phyloP scores from a whole-genome alignment of 306 rosid species.

The Acacia melanoxylon region DNA sequence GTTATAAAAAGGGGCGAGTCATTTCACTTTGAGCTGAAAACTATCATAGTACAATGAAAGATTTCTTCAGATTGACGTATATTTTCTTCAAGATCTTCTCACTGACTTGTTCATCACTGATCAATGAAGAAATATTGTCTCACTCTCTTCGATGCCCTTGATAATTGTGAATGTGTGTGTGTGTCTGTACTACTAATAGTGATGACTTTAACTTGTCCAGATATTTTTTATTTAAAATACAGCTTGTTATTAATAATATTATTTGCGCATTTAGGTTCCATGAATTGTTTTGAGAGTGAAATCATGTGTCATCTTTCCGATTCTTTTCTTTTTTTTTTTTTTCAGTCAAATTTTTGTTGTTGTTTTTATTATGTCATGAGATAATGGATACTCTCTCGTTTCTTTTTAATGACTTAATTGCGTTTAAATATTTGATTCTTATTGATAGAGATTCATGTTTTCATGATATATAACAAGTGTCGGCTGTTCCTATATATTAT shows the following conservation, averaged over 20 bases:
- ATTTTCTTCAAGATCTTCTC: neutral
- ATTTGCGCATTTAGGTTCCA: neutral
- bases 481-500: neutral
- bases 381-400: neutral
- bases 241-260: neutral
- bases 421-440: neutral
- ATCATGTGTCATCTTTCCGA: neutral
- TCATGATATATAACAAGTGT: neutral
- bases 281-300: neutral
- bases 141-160: neutral
- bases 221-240: neutral
- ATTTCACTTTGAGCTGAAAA: neutral
- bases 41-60: conserved; percentile 1
- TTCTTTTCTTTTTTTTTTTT: neutral
- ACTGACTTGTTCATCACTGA: neutral
- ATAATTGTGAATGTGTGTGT: neutral
- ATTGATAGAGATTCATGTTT: neutral
- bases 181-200: neutral
- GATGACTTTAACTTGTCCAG: neutral
- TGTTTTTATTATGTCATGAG: neutral
- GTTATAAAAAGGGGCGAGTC: neutral
- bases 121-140: neutral
- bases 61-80: neutral
- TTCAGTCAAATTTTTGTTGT: too few species aligned
- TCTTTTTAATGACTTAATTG: neutral